Evolutionary conservation across 2,329 filamentous ascomycete genomes (phyloP).

Genomic region (Penicillium sp.): DNA sequence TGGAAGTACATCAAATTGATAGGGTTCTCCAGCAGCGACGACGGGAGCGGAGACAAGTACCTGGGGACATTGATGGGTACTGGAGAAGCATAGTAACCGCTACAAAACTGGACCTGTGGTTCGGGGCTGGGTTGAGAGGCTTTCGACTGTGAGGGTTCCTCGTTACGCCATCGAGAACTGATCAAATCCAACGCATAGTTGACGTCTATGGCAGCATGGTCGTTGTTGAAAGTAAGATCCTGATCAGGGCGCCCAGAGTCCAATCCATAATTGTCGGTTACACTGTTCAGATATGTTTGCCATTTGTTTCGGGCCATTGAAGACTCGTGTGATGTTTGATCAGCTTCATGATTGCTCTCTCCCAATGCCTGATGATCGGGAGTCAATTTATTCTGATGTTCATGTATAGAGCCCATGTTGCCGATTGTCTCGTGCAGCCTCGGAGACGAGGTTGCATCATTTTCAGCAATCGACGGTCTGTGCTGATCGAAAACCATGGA

Average conservation of each 20-base stretch:
- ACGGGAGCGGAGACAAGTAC: slow-evolving; percentile 49
- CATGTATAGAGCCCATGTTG: slow-evolving; percentile 1
- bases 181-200: slow-evolving; percentile 34
- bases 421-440: not conserved
- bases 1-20: slow-evolving; percentile 73
- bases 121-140: not conserved
- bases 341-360: slow-evolving; percentile 3
- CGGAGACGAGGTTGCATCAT: slow-evolving; percentile 1
- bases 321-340: slow-evolving; percentile 7
- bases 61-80: slow-evolving; percentile 57
- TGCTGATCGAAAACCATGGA: slow-evolving; percentile 10
- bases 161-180: slow-evolving; percentile 11
- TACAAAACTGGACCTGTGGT: slow-evolving; percentile 41
- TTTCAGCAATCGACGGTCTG: not conserved
- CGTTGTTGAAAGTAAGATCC: slow-evolving; percentile 63
- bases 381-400: not conserved
- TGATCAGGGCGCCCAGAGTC: slow-evolving; percentile 62
- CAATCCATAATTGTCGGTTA: slow-evolving; percentile 53
- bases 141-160: slow-evolving; percentile 3
- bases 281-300: slow-evolving; percentile 27
- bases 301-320: slow-evolving; percentile 24
- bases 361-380: slow-evolving; percentile 1
- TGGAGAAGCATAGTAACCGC: slow-evolving; percentile 61
- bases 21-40: slow-evolving; percentile 56
- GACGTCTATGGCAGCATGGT: slow-evolving; percentile 55